Conservation (phyloP, 257 asterid species). For the Avicennia marina region DNA sequence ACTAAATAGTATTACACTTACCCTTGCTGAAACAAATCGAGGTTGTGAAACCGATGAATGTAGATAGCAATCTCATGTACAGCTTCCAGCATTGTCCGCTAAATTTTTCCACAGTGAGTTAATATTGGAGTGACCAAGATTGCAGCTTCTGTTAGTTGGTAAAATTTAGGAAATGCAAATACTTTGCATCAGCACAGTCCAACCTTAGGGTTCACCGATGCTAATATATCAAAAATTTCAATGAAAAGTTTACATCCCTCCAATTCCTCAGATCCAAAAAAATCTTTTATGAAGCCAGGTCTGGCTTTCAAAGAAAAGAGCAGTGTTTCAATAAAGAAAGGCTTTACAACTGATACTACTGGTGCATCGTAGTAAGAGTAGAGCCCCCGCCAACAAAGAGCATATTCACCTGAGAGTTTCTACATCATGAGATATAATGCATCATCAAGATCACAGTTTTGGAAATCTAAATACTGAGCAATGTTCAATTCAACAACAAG, state of each 20-base stretch:
- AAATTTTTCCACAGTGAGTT: conserved; percentile 15
- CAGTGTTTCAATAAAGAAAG: conserved; percentile 9
- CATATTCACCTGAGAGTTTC: conserved; percentile 21
- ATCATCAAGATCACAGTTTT: conserved; percentile 4
- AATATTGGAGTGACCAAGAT: conserved; percentile 25
- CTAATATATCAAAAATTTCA: conserved; percentile 22
- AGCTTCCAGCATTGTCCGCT: conserved; percentile 58
- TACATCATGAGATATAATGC: conserved; percentile 12
- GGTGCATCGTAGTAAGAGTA: neutral
- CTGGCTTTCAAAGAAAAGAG: conserved; percentile 16
- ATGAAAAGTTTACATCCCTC: conserved; percentile 36
- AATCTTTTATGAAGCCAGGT: conserved; percentile 17
- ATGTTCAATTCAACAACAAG: conserved; percentile 6
- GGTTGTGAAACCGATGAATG: conserved; percentile 94
- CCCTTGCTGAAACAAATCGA: conserved; percentile 98
- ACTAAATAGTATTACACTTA: conserved; percentile 25
- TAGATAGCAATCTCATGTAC: conserved; percentile 82
- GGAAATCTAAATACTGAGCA: neutral
- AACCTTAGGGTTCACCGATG: conserved; percentile 28
- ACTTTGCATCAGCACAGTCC: conserved; percentile 37
- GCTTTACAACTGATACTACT: neutral
- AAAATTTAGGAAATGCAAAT: conserved; percentile 22
- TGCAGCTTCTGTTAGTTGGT: conserved; percentile 32
- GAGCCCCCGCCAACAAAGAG: conserved; percentile 11
- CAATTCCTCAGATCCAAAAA: conserved; percentile 28